A percentile compares a stretch with the other conserved stretches of the same genome.
Conservation (phyloP, 345 rosid genomes). For the Syzygium grande region DNA sequence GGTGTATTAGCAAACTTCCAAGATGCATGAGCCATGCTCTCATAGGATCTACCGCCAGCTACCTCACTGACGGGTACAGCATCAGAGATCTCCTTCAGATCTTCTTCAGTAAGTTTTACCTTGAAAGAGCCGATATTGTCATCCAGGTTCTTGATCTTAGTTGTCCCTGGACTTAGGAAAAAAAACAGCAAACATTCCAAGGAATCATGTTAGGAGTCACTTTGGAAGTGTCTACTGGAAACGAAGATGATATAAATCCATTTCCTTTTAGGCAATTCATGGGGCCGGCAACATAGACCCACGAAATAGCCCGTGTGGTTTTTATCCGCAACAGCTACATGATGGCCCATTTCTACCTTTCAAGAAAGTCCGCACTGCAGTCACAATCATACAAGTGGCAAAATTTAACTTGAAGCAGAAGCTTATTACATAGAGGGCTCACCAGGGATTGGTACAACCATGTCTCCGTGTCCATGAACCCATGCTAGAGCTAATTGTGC, state of each 20-base stretch:
- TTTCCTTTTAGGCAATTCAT: not conserved
- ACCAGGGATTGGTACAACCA: conserved; percentile 56
- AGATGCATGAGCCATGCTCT: not conserved
- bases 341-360: not conserved
- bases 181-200: not conserved
- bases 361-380: not conserved
- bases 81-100: conserved; percentile 27
- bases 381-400: not conserved
- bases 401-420: conserved; percentile 10
- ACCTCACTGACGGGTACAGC: conserved; percentile 36
- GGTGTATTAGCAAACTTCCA: conserved; percentile 41
- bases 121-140: conserved; percentile 15
- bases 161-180: conserved; percentile 12
- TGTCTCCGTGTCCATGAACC: conserved; percentile 44
- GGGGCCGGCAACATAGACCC: not conserved
- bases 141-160: conserved; percentile 21
- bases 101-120: conserved; percentile 15
- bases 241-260: not conserved
- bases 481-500: conserved; percentile 53
- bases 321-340: not conserved
- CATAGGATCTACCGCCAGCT: conserved; percentile 29
- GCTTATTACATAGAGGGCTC: not conserved
- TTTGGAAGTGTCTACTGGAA: not conserved
- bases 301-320: not conserved
- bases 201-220: not conserved